These are phyloP conservation scores for Talaromyces sp. DNA, from an alignment of 2,329 filamentous ascomycete genomes.

Conservation along the genomic window DNA sequence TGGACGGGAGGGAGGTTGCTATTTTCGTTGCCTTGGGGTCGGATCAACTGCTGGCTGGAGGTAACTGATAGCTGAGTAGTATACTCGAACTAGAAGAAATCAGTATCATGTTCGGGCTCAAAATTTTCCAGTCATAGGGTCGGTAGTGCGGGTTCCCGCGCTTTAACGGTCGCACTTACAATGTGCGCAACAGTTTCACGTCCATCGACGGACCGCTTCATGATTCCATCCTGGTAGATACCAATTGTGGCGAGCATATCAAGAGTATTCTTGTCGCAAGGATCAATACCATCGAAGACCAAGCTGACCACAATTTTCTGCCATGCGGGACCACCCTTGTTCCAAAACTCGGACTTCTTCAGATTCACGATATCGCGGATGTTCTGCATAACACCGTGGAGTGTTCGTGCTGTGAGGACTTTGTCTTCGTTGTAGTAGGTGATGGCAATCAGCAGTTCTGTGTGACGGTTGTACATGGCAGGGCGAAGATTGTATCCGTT, in stretches of 20 bases:
- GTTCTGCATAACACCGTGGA: constrained; percentile 98
- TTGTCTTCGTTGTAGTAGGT: constrained; percentile 99
- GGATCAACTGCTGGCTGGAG: constrained; percentile 89
- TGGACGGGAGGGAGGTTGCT: constrained; percentile 89
- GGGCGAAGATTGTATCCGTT: constrained; percentile 98
- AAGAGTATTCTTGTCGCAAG: constrained; percentile 91
- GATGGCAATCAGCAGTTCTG: constrained; percentile 93
- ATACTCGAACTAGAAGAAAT: constrained; percentile 73
- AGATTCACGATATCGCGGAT: constrained; percentile 96
- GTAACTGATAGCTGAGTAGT: constrained; percentile 95
- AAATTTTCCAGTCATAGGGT: too few relatives aligned
- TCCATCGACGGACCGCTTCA: constrained; percentile 96
- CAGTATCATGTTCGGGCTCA: background rate
- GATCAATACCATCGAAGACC: constrained; percentile 96
- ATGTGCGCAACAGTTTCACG: constrained; percentile 94
- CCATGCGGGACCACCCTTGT: constrained; percentile 96
- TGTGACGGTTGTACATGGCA: constrained; percentile 98
- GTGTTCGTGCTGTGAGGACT: constrained; percentile 82
- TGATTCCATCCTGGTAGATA: constrained; percentile 94
- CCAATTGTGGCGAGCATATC: constrained; percentile 93
- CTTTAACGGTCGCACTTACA: constrained; percentile 37
- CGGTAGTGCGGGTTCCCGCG: background rate
- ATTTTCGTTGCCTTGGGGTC: constrained; percentile 79
- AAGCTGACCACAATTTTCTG: constrained; percentile 97
- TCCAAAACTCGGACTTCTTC: constrained; percentile 99